Percentiles rank a stretch among this genome's conserved stretches.
Evolutionary conservation across 164 flowering plant genomes (phyloP).

Genomic region (Kingdonia uniflora): DNA sequence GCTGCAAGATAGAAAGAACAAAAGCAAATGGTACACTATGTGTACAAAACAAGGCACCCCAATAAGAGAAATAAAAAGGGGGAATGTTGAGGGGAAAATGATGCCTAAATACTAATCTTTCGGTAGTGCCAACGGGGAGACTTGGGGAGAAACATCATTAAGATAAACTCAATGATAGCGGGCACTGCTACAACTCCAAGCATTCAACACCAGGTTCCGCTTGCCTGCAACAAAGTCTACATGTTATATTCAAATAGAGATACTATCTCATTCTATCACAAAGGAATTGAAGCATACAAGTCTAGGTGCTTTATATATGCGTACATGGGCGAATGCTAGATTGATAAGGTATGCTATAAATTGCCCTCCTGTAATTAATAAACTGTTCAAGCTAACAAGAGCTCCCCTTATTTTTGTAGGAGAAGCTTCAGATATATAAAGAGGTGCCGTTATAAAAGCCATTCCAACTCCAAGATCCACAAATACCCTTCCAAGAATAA

Average conservation of each 20-base stretch:
- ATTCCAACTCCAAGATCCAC: slow-evolving; percentile 66
- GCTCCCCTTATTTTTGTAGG: slow-evolving; percentile 55
- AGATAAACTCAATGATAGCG: slow-evolving; percentile 46
- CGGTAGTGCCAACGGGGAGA: slow-evolving; percentile 69
- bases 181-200: slow-evolving; percentile 71
- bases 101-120: slow-evolving; percentile 24
- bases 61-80: too few species aligned
- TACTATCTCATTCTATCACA: too few species aligned
- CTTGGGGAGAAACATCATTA: slow-evolving; percentile 59
- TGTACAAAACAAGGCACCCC: too few species aligned
- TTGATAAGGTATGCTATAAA: slow-evolving; percentile 62
- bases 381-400: slow-evolving; percentile 54
- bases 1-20: neutral
- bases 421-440: slow-evolving; percentile 63
- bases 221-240: slow-evolving; percentile 21
- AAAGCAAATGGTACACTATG: neutral
- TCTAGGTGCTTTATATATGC: too few species aligned
- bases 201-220: slow-evolving; percentile 87
- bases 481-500: slow-evolving; percentile 45
- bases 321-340: slow-evolving; percentile 54
- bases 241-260: too few species aligned
- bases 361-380: slow-evolving; percentile 77
- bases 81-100: too few species aligned
- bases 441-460: slow-evolving; percentile 62
- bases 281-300: too few species aligned